Evolutionary conservation across 257 asterid genomes (phyloP), one percentile per base, ranked within the genome.

Genomic region (Plantago major): DNA sequence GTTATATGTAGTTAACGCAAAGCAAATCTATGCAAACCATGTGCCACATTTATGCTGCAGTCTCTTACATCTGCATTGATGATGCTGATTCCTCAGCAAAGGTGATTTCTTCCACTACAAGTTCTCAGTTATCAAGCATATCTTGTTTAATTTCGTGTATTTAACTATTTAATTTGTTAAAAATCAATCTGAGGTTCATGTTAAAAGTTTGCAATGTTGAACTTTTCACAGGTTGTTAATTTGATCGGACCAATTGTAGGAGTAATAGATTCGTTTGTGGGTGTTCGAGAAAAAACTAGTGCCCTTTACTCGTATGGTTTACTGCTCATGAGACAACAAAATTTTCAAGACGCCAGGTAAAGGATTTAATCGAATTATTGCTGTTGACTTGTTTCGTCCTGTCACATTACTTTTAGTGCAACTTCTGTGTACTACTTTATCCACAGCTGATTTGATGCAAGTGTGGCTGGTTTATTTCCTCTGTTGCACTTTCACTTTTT

Each of bases 311-410:
- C 95, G 56, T 84, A 92, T 61, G 99, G 99, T 33, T 90, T 86
- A 76, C 79, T 92, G 42, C 78, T 92, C 76, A 89, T 84, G 93
- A 86, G 83, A 71, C 97, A 88, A 73, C 89, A 92, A 61, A 92
- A 89, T 74, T 78, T 89, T 54, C 99, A 92, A 76, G 99, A 89
- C 71, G 97, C 99, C 64, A 83, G 97, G 97, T 89, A 64, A 68
- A 53, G 46, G 16, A 40, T 58, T 60, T 46, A 63, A 61, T 17
- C 4, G 28, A 57, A 26, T 19, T 5, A 14, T 60, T 57, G 28
- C 60, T 28, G 16, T 53, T 26, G 42, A n/a, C 40, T 53, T 56
- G 45, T 61, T 45, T 44, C 57, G 11, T 43, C 64, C 44, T 65
- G 42, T 38, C 45, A 28, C 26, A 5, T 67, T 33, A 33, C 6